phyloP scores from a whole-genome alignment of 805 yeast species.

The Maudiozyma saulgeensis region DNA sequence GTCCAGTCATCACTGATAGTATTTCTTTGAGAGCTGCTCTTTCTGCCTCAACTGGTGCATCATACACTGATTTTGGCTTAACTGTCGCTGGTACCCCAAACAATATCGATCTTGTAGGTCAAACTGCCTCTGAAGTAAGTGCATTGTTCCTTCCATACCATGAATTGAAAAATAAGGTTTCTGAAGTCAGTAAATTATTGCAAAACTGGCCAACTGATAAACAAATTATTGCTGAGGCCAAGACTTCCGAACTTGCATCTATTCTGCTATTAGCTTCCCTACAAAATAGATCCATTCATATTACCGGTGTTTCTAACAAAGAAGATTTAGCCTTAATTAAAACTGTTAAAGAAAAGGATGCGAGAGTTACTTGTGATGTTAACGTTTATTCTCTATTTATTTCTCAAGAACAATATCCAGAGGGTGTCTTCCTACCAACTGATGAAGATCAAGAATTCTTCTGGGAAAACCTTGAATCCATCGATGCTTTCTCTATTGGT shows the following conservation, averaged over 20 bases:
- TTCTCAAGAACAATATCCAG: conserved; percentile 61
- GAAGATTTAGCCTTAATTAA: conserved; percentile 76
- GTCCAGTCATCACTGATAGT: conserved; percentile 55
- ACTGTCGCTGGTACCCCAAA: conserved; percentile 73
- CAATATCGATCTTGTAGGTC: conserved; percentile 53
- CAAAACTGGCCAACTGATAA: conserved; percentile 75
- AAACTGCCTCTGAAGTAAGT: conserved; percentile 58
- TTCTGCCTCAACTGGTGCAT: conserved; percentile 41
- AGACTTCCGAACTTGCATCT: conserved; percentile 86
- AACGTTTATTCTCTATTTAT: conserved; percentile 70
- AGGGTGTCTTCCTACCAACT: conserved; percentile 67
- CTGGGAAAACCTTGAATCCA: conserved; percentile 62
- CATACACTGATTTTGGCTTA: conserved; percentile 74
- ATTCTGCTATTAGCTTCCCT: conserved; percentile 81
- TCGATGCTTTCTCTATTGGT: conserved; percentile 87
- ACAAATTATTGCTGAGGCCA: conserved; percentile 87
- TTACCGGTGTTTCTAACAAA: conserved; percentile 72
- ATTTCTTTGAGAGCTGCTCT: conserved; percentile 57
- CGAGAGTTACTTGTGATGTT: conserved; percentile 85
- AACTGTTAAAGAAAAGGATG: conserved; percentile 75
- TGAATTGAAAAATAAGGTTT: conserved; percentile 59
- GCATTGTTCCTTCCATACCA: conserved; percentile 76
- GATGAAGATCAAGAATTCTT: conserved; percentile 70
- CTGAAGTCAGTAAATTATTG: conserved; percentile 72
- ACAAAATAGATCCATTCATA: conserved; percentile 76